Evolutionary conservation across 1,284 basidiomycete species (phyloP), one percentile per base, ranked within the genome.

Genomic region (Inonotus obliquus): DNA sequence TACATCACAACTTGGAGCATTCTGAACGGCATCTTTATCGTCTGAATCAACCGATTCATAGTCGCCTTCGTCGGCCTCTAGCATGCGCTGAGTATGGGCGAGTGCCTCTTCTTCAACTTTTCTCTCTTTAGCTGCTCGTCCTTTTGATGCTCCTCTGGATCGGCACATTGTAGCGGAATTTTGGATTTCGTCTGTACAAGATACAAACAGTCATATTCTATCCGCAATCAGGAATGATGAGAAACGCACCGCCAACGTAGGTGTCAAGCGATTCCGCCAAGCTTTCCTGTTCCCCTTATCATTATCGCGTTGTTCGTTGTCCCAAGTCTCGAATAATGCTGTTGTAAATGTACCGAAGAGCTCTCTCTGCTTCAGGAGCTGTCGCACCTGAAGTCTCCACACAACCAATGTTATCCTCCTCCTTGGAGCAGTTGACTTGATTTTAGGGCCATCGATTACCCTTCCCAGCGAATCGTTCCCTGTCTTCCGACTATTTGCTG

Each of bases 211-310:
- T 11, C 57, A 13, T 51, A n/a, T 19, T 41, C 48, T 25, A 52
- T 48, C 17, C 2, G 49, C 39, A 32, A 29, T 32, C 29, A 44
- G 55, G 38, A n/a, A n/a, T n/a, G 45, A 32, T 32, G 59, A 17
- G 27, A 71, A 79, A 92, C 91, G 75, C 84, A 84, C 35, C 96
- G 71, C 53, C 78, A 96, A 70, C 54, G 78, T 79, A 57, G 95
- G 72, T 10, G 74, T 72, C 23, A 86, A 86, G 63, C 79, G 57
- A 91, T 86, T 61, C 81, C 83, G 1, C 96, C 97, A 49, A 98
- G 91, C 68, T 85, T 90, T 2, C 96, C 96, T 84, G 57, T 95
- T 92, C 87, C 91, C 96, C 66, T 87, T 91, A 13, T 89, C 84
- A 45, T 89, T 87, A 1, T 82, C 79, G 32, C 85, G 77, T 74